These are phyloP conservation scores for Carex parvula DNA, from an alignment of 176 grass and related monocot genomes.

Conservation along the genomic window DNA sequence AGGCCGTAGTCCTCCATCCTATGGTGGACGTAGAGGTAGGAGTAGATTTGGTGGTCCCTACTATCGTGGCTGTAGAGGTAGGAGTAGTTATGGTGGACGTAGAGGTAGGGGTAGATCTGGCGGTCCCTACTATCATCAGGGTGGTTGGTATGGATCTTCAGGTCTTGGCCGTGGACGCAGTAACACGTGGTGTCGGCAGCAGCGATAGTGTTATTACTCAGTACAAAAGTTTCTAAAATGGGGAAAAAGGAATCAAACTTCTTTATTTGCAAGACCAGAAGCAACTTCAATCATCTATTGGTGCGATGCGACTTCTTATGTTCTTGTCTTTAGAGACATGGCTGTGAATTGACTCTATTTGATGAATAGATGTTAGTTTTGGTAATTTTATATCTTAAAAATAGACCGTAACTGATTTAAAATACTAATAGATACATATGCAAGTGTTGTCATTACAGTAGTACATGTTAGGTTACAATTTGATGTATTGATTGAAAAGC, in stretches of 20 bases:
- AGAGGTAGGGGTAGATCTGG: conserved; percentile 7
- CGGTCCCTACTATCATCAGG: conserved; percentile 56
- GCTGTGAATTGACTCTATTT: background rate
- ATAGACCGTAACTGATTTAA: background rate
- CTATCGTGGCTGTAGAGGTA: no score
- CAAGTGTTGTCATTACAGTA: background rate
- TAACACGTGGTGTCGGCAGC: conserved; percentile 50
- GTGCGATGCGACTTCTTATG: no score
- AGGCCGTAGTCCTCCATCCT: conserved; percentile 57
- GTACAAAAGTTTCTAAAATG: background rate
- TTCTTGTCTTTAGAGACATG: background rate
- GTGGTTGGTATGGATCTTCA: conserved; percentile 59
- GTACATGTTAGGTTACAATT: background rate
- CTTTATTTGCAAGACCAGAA: background rate
- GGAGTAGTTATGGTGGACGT: no score
- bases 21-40: conserved; percentile 12
- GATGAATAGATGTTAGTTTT: background rate
- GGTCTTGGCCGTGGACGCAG: conserved; percentile 59
- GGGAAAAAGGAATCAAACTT: background rate
- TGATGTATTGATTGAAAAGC: background rate
- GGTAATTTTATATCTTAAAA: background rate
- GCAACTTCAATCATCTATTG: background rate
- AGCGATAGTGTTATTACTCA: conserved; percentile 36
- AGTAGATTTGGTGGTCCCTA: no score
- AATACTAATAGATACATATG: background rate